These are phyloP conservation scores for Volvariella volvacea DNA, from an alignment of 1,284 basidiomycete species.

Conservation along the genomic window DNA sequence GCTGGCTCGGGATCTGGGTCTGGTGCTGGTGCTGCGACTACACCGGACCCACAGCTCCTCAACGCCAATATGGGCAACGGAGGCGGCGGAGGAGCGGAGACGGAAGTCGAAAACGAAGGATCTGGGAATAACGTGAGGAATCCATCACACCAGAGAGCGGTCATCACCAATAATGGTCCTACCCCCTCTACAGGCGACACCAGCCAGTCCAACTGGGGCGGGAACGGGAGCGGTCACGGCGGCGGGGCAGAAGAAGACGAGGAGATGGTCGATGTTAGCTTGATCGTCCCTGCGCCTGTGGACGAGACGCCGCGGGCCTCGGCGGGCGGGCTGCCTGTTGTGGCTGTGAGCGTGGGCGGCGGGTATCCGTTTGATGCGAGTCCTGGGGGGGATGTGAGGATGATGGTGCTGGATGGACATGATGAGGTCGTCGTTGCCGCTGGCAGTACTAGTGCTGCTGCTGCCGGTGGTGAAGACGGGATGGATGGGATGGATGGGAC, in stretches of 20 bases:
- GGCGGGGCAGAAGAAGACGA: neutral
- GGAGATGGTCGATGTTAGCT: neutral
- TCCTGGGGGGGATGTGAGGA: neutral
- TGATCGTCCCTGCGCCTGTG: neutral
- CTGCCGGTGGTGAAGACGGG: neutral
- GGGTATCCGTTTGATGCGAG: neutral
- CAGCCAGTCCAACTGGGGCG: neutral
- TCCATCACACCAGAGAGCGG: neutral
- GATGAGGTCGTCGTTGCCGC: neutral
- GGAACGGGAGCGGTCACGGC: neutral
- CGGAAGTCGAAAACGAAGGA: slow-evolving; percentile 1
- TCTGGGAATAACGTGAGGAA: neutral
- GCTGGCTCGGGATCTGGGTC: neutral
- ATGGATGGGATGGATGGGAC: neutral
- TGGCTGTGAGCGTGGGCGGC: neutral
- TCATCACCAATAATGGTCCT: neutral
- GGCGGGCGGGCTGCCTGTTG: neutral
- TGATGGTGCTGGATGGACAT: neutral
- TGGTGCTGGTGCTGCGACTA: too few species aligned
- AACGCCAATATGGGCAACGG: neutral
- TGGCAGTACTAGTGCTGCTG: neutral
- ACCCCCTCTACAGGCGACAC: neutral
- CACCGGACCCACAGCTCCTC: too few species aligned
- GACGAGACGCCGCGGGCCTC: neutral
- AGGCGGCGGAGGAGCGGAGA: slow-evolving; percentile 1